These are phyloP conservation scores for Plasmodium inui DNA, from an alignment of 169 alveolate genomes.

Conservation along the genomic window DNA sequence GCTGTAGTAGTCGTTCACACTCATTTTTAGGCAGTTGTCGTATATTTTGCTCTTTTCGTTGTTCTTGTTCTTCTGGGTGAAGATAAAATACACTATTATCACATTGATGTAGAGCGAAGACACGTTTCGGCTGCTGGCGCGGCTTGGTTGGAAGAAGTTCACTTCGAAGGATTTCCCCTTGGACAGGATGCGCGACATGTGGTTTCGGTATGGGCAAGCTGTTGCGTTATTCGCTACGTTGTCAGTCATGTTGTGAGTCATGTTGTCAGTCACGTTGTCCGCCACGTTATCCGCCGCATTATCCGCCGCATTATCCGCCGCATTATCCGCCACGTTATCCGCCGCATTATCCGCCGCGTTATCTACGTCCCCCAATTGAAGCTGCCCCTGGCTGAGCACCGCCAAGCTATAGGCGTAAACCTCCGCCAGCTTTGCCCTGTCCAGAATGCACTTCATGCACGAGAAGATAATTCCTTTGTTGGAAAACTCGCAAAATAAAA, in stretches of 20 bases:
- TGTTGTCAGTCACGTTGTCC: neutral
- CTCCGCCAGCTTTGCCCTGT: constrained; percentile 35
- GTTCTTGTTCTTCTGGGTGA: constrained; percentile 37
- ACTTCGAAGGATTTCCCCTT: neutral
- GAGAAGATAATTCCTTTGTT: constrained; percentile 44
- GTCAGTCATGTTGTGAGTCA: neutral
- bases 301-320: neutral
- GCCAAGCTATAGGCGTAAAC: constrained; percentile 27
- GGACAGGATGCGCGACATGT: constrained; percentile 10
- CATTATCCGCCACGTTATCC: neutral
- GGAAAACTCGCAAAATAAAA: constrained; percentile 58
- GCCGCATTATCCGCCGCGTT: neutral
- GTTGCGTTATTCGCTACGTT: neutral
- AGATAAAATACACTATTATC: constrained; percentile 40
- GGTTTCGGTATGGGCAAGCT: neutral
- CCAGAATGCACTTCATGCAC: constrained; percentile 59
- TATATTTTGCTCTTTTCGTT: constrained; percentile 13
- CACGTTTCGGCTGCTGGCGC: neutral
- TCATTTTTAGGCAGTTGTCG: constrained; percentile 26
- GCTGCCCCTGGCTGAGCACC: neutral
- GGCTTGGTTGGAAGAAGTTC: neutral
- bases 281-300: neutral
- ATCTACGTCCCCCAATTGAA: neutral
- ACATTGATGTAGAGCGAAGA: constrained; percentile 60
- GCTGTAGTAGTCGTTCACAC: constrained; percentile 7